These are phyloP conservation scores for Diaporthe citri DNA, from an alignment of 2,329 filamentous ascomycete genomes.

Conservation along the genomic window DNA sequence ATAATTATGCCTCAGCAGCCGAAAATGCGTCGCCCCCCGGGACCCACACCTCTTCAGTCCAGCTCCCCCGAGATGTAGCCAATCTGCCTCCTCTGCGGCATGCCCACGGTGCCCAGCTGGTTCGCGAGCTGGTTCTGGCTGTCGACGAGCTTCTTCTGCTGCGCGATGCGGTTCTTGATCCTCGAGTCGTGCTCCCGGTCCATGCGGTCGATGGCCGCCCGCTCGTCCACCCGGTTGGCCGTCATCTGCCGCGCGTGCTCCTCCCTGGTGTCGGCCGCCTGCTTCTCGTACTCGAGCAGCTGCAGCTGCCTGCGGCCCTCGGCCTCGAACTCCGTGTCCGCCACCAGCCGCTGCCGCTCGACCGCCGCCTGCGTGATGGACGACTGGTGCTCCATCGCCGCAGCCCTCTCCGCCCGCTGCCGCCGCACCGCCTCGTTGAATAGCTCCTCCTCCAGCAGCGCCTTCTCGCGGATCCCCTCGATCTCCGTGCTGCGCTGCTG, in stretches of 20 bases:
- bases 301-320: conserved; percentile 59
- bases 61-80: conserved; percentile 68
- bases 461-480: conserved; percentile 56
- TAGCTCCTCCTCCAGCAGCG: conserved; percentile 60
- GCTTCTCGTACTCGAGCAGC: conserved; percentile 63
- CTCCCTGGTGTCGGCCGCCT: conserved; percentile 59
- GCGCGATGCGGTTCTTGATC: conserved; percentile 59
- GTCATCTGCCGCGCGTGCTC: conserved; percentile 64
- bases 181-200: conserved; percentile 61
- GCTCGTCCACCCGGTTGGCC: conserved; percentile 61
- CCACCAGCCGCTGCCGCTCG: conserved; percentile 58
- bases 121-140: conserved; percentile 56
- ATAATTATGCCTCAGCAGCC: conserved; percentile 21
- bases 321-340: conserved; percentile 60
- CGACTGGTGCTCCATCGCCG: conserved; percentile 60
- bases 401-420: conserved; percentile 52
- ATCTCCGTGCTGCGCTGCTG: conserved; percentile 62
- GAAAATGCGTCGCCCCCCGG: neutral
- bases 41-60: conserved; percentile 48
- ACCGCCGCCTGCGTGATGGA: conserved; percentile 60
- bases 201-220: conserved; percentile 63
- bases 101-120: conserved; percentile 49
- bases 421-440: conserved; percentile 54
- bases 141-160: conserved; percentile 65
- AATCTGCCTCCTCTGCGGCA: conserved; percentile 62